These are phyloP conservation scores for Fusarium dimerum DNA, from an alignment of 2,329 filamentous ascomycete genomes.

Conservation along the genomic window DNA sequence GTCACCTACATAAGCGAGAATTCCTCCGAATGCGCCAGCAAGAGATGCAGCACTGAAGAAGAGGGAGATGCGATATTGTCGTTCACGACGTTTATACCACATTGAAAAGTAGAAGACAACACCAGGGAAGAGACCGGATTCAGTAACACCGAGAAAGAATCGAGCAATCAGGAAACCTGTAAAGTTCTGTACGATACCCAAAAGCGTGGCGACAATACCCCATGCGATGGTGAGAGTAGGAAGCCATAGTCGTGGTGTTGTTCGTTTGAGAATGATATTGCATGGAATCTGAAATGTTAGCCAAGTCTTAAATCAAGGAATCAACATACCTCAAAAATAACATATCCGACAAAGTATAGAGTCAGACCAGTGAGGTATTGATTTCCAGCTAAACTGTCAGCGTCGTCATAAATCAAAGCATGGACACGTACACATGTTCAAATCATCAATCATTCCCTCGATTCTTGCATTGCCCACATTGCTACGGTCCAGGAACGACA, in stretches of 20 bases:
- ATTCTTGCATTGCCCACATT: constrained; percentile 62
- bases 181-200: constrained; percentile 51
- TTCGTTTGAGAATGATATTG: constrained; percentile 63
- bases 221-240: constrained; percentile 58
- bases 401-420: not conserved
- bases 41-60: constrained; percentile 58
- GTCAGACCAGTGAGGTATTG: constrained; percentile 67
- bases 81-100: constrained; percentile 57
- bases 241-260: constrained; percentile 58
- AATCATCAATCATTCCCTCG: constrained; percentile 53
- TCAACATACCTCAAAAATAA: constrained; percentile 51
- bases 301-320: fast-evolving
- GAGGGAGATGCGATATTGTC: constrained; percentile 55
- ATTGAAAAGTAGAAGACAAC: constrained; percentile 53
- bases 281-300: constrained; percentile 50
- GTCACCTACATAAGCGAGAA: constrained; percentile 51
- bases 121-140: constrained; percentile 54
- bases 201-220: constrained; percentile 54
- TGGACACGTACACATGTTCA: constrained; percentile 48
- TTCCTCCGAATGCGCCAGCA: constrained; percentile 58
- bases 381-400: constrained; percentile 47
- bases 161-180: constrained; percentile 53
- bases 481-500: constrained; percentile 59
- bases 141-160: constrained; percentile 57
- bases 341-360: constrained; percentile 65